Evolutionary conservation across 257 asterid genomes (phyloP).

Genomic region (Agastache rugosa): DNA sequence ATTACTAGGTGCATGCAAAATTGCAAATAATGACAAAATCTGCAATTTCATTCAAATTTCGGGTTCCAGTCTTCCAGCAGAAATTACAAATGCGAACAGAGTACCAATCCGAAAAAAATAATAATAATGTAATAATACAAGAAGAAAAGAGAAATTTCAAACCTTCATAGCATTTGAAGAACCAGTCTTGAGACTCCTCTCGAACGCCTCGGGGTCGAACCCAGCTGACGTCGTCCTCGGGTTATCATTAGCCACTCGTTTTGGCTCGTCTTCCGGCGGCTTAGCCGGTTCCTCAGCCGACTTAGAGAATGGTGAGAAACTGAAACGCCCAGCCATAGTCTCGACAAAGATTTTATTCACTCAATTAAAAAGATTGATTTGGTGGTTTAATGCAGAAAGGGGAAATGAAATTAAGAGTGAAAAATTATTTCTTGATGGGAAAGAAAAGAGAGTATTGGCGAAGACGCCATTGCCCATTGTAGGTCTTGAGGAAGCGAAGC

Average conservation of each 20-base stretch:
- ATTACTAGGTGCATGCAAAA: neutral
- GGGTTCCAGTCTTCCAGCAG: neutral
- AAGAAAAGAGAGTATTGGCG: slow-evolving; percentile 31
- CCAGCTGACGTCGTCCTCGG: slow-evolving; percentile 89
- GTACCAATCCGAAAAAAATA: neutral
- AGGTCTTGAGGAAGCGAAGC: slow-evolving; percentile 7
- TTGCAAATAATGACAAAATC: neutral
- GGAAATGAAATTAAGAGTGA: neutral
- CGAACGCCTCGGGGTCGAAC: slow-evolving; percentile 88
- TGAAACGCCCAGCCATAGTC: slow-evolving; percentile 63
- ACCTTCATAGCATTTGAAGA: slow-evolving; percentile 75
- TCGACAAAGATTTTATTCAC: neutral
- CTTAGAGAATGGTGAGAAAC: slow-evolving; percentile 55
- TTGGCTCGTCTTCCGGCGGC: slow-evolving; percentile 47
- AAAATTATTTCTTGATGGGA: slow-evolving; percentile 25
- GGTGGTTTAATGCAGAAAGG: neutral
- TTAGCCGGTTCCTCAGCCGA: slow-evolving; percentile 42
- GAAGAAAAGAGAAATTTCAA: neutral
- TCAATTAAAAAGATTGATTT: neutral
- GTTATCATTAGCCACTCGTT: slow-evolving; percentile 64
- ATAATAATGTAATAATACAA: neutral
- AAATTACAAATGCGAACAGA: neutral
- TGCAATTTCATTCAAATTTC: neutral
- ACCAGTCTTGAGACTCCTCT: slow-evolving; percentile 61
- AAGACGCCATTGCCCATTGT: slow-evolving; percentile 44